A percentile compares a stretch with the other conserved stretches of the same genome.
Conservation (phyloP, 257 asterid species). For the Lycium barbarum region DNA sequence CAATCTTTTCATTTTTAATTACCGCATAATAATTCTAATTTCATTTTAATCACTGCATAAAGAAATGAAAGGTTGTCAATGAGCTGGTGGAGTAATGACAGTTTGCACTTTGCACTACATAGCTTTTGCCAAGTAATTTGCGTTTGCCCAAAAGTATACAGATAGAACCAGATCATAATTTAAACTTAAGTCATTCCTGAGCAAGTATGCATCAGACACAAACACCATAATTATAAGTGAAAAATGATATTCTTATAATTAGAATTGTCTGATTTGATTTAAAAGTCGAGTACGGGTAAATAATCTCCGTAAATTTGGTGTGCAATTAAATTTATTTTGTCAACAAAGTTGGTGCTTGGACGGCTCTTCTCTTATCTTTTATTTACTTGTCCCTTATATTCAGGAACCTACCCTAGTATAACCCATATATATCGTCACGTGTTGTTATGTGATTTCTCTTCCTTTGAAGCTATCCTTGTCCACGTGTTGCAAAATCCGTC, state of each 20-base stretch:
- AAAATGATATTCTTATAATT: no score
- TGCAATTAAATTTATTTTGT: neutral
- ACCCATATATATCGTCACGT: neutral
- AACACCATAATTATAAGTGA: no score
- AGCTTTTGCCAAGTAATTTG: constrained; percentile 21
- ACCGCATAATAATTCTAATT: no score
- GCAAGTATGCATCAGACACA: no score
- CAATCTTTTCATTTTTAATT: no score
- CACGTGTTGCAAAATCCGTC: constrained; percentile 12
- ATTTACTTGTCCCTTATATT: neutral
- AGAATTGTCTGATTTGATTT: no score
- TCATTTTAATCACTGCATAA: no score
- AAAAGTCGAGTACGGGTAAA: no score
- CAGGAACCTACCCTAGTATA: neutral
- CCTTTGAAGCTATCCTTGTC: neutral
- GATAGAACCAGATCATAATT: neutral
- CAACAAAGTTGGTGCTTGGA: neutral
- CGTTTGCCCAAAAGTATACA: constrained; percentile 1
- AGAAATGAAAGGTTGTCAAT: no score
- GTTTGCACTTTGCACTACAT: neutral
- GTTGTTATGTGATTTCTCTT: neutral
- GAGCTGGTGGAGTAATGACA: no score
- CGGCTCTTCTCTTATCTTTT: neutral
- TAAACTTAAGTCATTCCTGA: no score
- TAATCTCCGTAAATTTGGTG: neutral